Evolutionary conservation across 768 basidiomycete genomes (phyloP), one percentile per base, ranked within the genome.

Genomic region (Psilocybe cubensis): DNA sequence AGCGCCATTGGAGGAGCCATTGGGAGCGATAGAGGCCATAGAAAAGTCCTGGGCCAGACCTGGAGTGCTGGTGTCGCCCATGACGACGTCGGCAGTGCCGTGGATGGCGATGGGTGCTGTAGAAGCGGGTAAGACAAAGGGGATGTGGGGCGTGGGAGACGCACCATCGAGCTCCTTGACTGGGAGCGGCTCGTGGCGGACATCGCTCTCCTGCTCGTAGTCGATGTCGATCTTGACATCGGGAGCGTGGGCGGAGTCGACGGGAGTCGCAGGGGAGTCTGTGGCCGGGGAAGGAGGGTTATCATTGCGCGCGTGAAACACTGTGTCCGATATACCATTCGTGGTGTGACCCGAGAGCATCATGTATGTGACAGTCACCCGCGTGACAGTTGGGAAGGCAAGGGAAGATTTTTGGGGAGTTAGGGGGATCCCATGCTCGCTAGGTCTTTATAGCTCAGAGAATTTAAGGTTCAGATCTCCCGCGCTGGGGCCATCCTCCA

Each of bases 381-480:
- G 79, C 73, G 83, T 85, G 80, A 84, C 83, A 68, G 60, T 69
- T 72, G 46, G 64, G 75, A 76, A 76, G 72, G 72, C 73, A 79
- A 78, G 80, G 83, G 81, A 81, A 82, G 81, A 84, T 84, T 87
- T 86, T 86, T 85, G 81, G 83, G 83, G 85, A 84, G 78, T 83
- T 83, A 86, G 86, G 84, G 82, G 79, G 80, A 81, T 82, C 79
- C 75, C 77, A 81, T 78, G 78, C 75, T 78, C 78, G 78, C 81
- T 84, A 83, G 80, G 86, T 84, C 87, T 88, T 89, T 89, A 89
- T 90, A 89, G 84, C 79, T 80, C 78, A 77, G 73, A 76, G 77
- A 82, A 89, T 81, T 86, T 89, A 88, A 89, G 86, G 87, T 89
- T 89, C 87, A 78, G 85, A 85, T 86, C 85, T 85, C 84, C 83